A percentile compares a stretch with the other conserved stretches of the same genome.
phyloP scores from a whole-genome alignment of 192 early-diverging fungal species.

The Powellomyces hirtus region DNA sequence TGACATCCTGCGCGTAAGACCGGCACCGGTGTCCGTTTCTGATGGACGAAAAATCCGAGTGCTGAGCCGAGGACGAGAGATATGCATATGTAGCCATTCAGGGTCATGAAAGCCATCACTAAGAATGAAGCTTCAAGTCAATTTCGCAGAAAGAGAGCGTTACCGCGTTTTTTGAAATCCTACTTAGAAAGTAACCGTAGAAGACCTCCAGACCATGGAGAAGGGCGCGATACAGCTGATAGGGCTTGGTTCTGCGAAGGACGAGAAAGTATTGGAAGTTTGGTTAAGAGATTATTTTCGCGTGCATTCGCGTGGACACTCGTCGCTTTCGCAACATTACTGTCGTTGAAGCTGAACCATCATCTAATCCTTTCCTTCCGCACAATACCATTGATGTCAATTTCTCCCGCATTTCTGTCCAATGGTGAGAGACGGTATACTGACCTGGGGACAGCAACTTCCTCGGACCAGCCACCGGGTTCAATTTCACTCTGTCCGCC shows the following conservation, averaged over 20 bases:
- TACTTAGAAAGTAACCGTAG: constrained; percentile 1
- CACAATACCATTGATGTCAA: too few relatives aligned
- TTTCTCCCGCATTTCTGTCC: too few relatives aligned
- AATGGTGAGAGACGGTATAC: too few relatives aligned
- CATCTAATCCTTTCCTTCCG: too few relatives aligned
- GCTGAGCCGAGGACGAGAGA: neutral
- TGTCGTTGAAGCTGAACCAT: too few relatives aligned
- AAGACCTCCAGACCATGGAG: neutral
- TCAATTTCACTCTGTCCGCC: too few relatives aligned
- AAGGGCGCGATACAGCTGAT: neutral
- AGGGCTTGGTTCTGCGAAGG: neutral
- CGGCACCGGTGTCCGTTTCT: neutral
- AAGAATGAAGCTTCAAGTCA: neutral
- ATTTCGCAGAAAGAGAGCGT: neutral
- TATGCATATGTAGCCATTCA: neutral
- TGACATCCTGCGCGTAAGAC: neutral
- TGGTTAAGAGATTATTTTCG: too few relatives aligned
- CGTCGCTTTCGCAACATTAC: too few relatives aligned
- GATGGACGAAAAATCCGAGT: neutral
- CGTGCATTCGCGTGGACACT: too few relatives aligned
- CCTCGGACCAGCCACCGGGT: too few relatives aligned
- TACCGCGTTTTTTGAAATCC: too few relatives aligned
- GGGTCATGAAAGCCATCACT: constrained; percentile 11
- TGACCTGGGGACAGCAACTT: too few relatives aligned
- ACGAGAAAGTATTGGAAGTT: neutral